A percentile compares a stretch with the other conserved stretches of the same genome.
These are phyloP conservation scores for Claviceps digitariae DNA, from an alignment of 2,329 filamentous ascomycete species.

Conservation along the genomic window DNA sequence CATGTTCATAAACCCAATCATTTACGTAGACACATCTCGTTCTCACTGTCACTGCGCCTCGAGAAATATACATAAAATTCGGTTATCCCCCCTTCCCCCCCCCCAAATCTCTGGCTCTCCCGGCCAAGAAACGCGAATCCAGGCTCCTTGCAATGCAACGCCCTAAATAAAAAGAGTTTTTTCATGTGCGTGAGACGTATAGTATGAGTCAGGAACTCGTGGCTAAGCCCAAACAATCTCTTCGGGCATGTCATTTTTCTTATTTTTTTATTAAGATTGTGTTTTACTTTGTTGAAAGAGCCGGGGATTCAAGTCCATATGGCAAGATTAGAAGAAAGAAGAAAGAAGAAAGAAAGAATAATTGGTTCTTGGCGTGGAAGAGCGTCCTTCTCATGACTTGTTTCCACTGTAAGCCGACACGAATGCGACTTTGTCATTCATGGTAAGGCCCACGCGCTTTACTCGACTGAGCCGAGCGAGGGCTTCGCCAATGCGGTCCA, in stretches of 20 bases:
- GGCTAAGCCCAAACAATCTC: background rate
- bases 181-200: background rate
- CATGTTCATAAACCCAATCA: no score
- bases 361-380: no score
- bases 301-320: background rate
- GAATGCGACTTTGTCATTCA: slow-evolving; percentile 74
- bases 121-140: background rate
- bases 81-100: no score
- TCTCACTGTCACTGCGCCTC: no score
- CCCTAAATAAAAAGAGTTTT: background rate
- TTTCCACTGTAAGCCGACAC: slow-evolving; percentile 49
- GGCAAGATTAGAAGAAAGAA: background rate
- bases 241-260: background rate
- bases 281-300: no score
- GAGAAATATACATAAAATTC: no score
- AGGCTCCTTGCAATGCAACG: slow-evolving; percentile 13
- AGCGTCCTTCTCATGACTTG: slow-evolving; percentile 19
- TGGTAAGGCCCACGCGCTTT: slow-evolving; percentile 73
- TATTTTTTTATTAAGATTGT: background rate
- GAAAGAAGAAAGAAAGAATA: no score
- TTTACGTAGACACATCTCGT: no score
- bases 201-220: background rate
- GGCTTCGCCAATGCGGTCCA: slow-evolving; percentile 73
- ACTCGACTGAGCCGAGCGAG: slow-evolving; percentile 78
- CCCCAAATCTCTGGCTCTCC: no score